Base-by-base conservation (phyloP, 139 green algal species). In the Chlamydomonas schloesseri region DNA sequence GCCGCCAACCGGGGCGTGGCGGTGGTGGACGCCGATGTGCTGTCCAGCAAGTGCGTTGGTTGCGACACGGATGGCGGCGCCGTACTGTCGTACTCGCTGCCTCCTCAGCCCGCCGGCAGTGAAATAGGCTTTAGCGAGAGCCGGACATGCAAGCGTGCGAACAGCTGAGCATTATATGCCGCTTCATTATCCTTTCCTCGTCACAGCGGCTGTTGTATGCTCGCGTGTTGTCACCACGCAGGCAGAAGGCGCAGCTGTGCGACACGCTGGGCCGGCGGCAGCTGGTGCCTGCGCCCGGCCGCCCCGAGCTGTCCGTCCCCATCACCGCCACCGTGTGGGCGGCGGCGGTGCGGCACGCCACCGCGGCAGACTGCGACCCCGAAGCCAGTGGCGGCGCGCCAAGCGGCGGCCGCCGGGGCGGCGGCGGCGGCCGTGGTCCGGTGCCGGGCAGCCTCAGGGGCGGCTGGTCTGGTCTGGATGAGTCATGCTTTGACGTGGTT, bases 271-370 rank as follows among this genome's bases (percentile, higher is more conserved):
- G n/a, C 53, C 69, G 55, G 29, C 36, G 69, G 14, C n/a, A 20
- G 2, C 4, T 87, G 26, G 14, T 55, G 26, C 69, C 80, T 0
- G 55, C 70, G 9, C 69, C 81, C 26, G 50, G 17, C 28, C 69
- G 81, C 6, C 81, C 81, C 81, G 81, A 87, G 53, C 29, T 87
- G 50, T 18, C 34, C 34, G 29, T 74, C 6, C 81, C 81, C 18
- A 28, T 79, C 53, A 87, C 53, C 33, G 18, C 81, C 69, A 87
- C 81, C 18, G 81, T 87, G 10, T 87, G 81, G 81, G 81, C 81
- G 2, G 70, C 69, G 1, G 81, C 81, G 42, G 42, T 50, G 42
- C 42, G 42, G 42, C 42, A 50, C 42, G 42, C 42, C 42, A 50
- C 11, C 64, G 42, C 26, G 42, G 42, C 42, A n/a, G 42, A 50